These are phyloP conservation scores for Mycena rosella DNA, from an alignment of 768 basidiomycete genomes.

Conservation along the genomic window DNA sequence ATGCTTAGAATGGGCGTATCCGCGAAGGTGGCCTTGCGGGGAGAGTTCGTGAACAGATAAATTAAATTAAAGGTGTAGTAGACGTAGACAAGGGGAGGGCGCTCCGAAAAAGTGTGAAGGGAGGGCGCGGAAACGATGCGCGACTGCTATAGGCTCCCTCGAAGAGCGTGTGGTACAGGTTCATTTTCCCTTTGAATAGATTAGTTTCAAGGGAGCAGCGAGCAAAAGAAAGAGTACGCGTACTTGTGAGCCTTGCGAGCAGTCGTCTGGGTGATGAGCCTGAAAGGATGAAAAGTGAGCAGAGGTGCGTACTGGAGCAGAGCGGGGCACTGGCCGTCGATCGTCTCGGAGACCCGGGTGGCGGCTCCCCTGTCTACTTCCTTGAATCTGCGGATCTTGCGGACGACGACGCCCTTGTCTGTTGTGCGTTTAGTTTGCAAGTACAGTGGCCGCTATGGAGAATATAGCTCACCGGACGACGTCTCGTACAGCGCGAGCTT, in stretches of 20 bases:
- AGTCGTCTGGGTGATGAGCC: constrained; percentile 20
- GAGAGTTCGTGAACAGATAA: too few relatives aligned
- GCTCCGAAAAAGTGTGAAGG: too few relatives aligned
- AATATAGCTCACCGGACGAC: constrained; percentile 29
- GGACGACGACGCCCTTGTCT: constrained; percentile 20
- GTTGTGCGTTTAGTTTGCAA: neutral
- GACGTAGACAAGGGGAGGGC: too few relatives aligned
- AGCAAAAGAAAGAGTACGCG: too few relatives aligned
- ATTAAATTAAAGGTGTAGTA: too few relatives aligned
- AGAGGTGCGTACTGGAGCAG: constrained; percentile 22
- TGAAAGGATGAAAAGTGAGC: constrained; percentile 13
- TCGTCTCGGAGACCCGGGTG: constrained; percentile 34
- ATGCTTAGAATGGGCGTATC: too few relatives aligned
- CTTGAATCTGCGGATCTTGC: constrained; percentile 32
- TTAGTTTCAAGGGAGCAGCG: neutral
- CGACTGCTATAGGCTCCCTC: too few relatives aligned
- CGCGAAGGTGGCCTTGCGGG: too few relatives aligned
- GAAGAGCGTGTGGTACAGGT: constrained; percentile 4
- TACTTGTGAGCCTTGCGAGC: constrained; percentile 12
- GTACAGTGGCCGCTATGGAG: too few relatives aligned
- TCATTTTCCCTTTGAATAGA: constrained; percentile 6
- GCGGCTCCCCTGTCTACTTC: constrained; percentile 22
- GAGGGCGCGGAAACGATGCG: too few relatives aligned
- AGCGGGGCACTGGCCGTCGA: constrained; percentile 31
- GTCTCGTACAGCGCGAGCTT: constrained; percentile 35